A percentile compares a stretch with the other conserved stretches of the same genome.
Evolutionary conservation across 2,329 filamentous ascomycete species (phyloP).

Genomic region (Incumbomyces lentus): DNA sequence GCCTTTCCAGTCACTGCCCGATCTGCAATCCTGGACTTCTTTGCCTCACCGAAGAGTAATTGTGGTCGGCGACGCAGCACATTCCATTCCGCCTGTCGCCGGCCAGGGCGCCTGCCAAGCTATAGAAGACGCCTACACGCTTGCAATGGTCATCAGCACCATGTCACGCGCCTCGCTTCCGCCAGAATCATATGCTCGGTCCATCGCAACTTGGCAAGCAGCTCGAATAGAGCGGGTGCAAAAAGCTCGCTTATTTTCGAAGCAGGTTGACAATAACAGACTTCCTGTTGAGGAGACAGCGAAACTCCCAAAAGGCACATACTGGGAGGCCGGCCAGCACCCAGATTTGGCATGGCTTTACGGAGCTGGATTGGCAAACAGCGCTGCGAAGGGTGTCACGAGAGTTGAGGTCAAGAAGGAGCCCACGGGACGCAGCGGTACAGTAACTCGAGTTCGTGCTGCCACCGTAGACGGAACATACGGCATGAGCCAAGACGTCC

Average conservation of each 20-base stretch:
- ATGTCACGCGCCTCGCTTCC: constrained; percentile 1
- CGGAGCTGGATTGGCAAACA: constrained; percentile 4
- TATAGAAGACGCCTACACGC: constrained; percentile 17
- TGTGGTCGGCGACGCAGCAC: constrained; percentile 17
- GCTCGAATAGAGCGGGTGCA: constrained; percentile 40
- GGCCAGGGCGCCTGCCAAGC: constrained; percentile 18
- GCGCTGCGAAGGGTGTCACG: constrained; percentile 4
- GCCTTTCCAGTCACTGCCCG: constrained; percentile 16
- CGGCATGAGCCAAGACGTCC: neutral
- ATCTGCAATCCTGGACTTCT: constrained; percentile 16
- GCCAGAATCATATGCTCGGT: neutral
- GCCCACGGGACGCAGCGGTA: neutral
- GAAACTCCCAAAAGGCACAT: constrained; percentile 2
- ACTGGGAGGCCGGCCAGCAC: constrained; percentile 5
- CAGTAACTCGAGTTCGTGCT: constrained; percentile 1
- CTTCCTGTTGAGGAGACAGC: neutral
- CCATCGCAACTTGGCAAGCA: constrained; percentile 34
- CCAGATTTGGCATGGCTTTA: constrained; percentile 6
- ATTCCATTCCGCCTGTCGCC: constrained; percentile 18
- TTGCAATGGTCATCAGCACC: constrained; percentile 13
- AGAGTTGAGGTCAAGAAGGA: constrained; percentile 2
- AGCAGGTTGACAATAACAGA: constrained; percentile 5
- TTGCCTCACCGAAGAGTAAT: constrained; percentile 10
- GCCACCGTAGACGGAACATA: constrained; percentile 1
- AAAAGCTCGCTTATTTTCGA: constrained; percentile 38